Conservation (phyloP, 352 stramenopile genomes). For the Globisporangium cylindrosporum region DNA sequence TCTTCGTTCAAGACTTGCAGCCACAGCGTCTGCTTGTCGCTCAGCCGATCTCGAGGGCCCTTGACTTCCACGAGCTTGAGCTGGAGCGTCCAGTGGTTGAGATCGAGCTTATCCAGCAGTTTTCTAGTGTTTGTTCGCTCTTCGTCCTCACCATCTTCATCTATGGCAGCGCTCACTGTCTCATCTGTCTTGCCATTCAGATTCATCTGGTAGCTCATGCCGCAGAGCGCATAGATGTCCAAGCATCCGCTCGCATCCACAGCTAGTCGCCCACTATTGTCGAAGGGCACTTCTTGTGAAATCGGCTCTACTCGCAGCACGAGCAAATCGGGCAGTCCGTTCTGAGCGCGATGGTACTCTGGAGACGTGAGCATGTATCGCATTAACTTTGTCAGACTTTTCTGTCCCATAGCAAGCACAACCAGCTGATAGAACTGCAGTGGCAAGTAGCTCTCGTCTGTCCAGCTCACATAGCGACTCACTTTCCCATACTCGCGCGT, state of each 20-base stretch:
- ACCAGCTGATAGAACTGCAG: slow-evolving; percentile 55
- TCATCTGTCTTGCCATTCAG: slow-evolving; percentile 17
- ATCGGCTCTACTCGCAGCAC: slow-evolving; percentile 35
- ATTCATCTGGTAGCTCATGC: slow-evolving; percentile 54
- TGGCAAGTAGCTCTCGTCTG: slow-evolving; percentile 22
- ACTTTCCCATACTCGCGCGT: slow-evolving; percentile 44
- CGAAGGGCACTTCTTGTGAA: neutral
- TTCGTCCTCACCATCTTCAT: slow-evolving; percentile 13
- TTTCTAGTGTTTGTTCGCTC: slow-evolving; percentile 15
- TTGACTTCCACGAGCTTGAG: slow-evolving; percentile 88
- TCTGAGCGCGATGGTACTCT: slow-evolving; percentile 68
- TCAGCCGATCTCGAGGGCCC: slow-evolving; percentile 77
- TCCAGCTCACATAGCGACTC: slow-evolving; percentile 65
- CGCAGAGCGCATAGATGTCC: slow-evolving; percentile 49
- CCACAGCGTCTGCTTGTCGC: slow-evolving; percentile 82
- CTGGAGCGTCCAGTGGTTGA: slow-evolving; percentile 17
- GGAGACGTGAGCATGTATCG: slow-evolving; percentile 67
- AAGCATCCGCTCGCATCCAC: slow-evolving; percentile 41
- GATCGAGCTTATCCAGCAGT: slow-evolving; percentile 16
- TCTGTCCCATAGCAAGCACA: slow-evolving; percentile 43
- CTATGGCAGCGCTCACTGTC: neutral
- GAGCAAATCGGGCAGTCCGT: slow-evolving; percentile 68
- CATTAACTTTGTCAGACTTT: slow-evolving; percentile 39
- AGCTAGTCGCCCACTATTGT: neutral
- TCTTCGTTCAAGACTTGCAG: slow-evolving; percentile 59